Conservation (phyloP, 169 alveolate genomes). For the Plasmodium reichenowi region DNA sequence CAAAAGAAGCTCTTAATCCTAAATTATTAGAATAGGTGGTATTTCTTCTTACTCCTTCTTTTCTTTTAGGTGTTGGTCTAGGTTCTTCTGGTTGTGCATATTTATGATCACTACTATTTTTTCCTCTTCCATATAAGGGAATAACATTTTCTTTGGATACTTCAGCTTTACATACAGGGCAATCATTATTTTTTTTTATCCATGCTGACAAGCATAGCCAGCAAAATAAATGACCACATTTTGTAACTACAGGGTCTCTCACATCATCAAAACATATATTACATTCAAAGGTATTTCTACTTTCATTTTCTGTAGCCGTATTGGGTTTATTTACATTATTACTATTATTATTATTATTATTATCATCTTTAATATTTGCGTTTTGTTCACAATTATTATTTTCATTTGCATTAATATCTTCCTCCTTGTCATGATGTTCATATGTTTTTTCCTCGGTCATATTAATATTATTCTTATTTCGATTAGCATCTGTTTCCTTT, state of each 20-base stretch:
- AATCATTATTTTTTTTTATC: conserved; percentile 93
- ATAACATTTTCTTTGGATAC: conserved; percentile 92
- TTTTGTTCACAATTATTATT: conserved; percentile 9
- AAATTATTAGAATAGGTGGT: conserved; percentile 38
- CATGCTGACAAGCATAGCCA: conserved; percentile 96
- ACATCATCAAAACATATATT: conserved; percentile 97
- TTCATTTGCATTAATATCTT: background rate
- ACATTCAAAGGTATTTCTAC: conserved; percentile 92
- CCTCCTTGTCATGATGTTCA: background rate
- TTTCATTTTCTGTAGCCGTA: conserved; percentile 38
- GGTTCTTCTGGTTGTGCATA: conserved; percentile 68
- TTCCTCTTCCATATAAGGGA: conserved; percentile 93
- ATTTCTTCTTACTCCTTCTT: conserved; percentile 57
- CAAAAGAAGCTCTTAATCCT: conserved; percentile 74
- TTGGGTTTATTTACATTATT: conserved; percentile 4
- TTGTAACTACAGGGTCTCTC: conserved; percentile 97
- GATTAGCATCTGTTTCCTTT: background rate
- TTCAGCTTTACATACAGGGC: conserved; percentile 97
- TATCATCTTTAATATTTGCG: background rate
- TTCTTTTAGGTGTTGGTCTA: conserved; percentile 72
- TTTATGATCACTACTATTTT: conserved; percentile 86
- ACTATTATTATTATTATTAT: background rate
- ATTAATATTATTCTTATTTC: background rate
- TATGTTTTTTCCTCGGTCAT: background rate
- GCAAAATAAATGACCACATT: conserved; percentile 97